Percentiles rank a stretch among this genome's conserved stretches.
These are phyloP conservation scores for Salix udensis DNA, from an alignment of 345 rosid species.

Conservation along the genomic window DNA sequence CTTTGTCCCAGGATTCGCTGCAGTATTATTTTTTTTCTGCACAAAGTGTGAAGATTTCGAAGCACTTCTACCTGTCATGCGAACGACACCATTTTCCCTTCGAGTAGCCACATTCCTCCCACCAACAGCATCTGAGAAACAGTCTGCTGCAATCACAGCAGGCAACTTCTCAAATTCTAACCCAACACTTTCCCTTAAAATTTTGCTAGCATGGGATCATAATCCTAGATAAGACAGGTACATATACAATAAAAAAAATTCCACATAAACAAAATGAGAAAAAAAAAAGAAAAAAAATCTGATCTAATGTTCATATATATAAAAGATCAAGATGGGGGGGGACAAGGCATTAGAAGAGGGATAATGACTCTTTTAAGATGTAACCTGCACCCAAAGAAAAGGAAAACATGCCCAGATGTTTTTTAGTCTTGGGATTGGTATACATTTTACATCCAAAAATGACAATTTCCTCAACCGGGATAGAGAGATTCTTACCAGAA, in stretches of 20 bases:
- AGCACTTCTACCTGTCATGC: slow-evolving; percentile 36
- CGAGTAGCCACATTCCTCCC: slow-evolving; percentile 43
- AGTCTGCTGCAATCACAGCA: not conserved
- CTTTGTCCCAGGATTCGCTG: slow-evolving; percentile 33
- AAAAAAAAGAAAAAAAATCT: not conserved
- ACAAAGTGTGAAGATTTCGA: slow-evolving; percentile 21
- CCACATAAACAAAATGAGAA: not conserved
- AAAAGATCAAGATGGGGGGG: not conserved
- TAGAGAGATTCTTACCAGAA: slow-evolving; percentile 31
- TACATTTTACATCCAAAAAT: not conserved
- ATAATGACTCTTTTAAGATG: not conserved
- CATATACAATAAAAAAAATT: not conserved
- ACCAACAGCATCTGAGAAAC: slow-evolving; percentile 38
- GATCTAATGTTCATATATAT: not conserved
- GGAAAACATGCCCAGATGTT: not conserved
- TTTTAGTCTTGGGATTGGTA: not conserved
- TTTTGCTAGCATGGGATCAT: not conserved
- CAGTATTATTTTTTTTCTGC: slow-evolving; percentile 37
- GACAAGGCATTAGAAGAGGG: no score
- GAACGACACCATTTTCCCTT: slow-evolving; percentile 45
- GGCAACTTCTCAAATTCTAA: not conserved
- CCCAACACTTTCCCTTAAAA: not conserved
- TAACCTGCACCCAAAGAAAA: not conserved
- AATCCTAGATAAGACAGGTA: not conserved
- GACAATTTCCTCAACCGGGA: slow-evolving; percentile 37